Evolutionary conservation across 768 basidiomycete species (phyloP).

Genomic region (Kwoniella sp.): DNA sequence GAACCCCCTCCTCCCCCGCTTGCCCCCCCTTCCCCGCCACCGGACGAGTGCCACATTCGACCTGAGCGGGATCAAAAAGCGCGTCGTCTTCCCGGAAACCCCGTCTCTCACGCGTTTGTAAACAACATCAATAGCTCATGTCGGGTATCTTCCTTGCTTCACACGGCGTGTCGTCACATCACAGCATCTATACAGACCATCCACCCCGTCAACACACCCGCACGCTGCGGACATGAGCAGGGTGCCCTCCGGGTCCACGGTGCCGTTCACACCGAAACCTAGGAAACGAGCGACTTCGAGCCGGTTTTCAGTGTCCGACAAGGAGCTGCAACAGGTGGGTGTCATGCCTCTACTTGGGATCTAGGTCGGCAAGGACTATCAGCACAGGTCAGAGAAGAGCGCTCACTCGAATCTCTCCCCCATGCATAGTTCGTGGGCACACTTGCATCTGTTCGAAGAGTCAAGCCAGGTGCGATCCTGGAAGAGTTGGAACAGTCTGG

Average conservation of each 20-base stretch:
- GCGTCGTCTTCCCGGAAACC: background rate
- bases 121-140: background rate
- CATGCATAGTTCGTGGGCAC: conserved; percentile 37
- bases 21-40: background rate
- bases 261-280: conserved; percentile 43
- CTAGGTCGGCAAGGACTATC: too few species aligned
- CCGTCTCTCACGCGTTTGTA: background rate
- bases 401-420: too few species aligned
- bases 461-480: conserved; percentile 32
- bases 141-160: background rate
- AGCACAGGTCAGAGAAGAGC: too few species aligned
- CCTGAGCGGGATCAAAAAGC: too few species aligned
- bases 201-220: background rate
- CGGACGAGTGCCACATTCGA: too few species aligned
- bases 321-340: conserved; percentile 42
- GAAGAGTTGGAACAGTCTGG: conserved; percentile 44
- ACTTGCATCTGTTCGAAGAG: conserved; percentile 43
- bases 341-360: too few species aligned
- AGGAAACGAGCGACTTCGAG: conserved; percentile 25
- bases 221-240: background rate
- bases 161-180: too few species aligned
- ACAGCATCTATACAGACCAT: too few species aligned
- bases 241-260: conserved; percentile 27
- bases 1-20: too few species aligned
- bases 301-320: conserved; percentile 23